Conservation (phyloP, 768 basidiomycete species). For the Pleurotus tuoliensis region DNA sequence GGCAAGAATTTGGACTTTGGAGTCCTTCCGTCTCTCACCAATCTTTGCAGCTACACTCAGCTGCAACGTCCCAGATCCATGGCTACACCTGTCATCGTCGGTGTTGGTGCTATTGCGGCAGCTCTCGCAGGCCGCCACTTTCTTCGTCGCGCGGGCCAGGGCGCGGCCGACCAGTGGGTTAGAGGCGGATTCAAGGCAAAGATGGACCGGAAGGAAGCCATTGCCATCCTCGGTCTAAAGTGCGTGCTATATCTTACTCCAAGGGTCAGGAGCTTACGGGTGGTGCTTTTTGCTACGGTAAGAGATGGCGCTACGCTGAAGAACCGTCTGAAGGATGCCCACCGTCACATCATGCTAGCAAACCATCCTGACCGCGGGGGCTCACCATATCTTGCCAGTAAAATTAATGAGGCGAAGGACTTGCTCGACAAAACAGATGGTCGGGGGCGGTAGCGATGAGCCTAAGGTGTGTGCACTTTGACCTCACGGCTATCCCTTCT, state of each 20-base stretch:
- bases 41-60: too few species aligned
- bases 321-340: slow-evolving; percentile 87
- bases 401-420: slow-evolving; percentile 99
- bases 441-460: slow-evolving; percentile 29
- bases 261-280: too few species aligned
- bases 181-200: slow-evolving; percentile 93
- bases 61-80: slow-evolving; percentile 31
- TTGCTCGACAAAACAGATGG: slow-evolving; percentile 78
- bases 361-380: slow-evolving; percentile 99
- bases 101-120: slow-evolving; percentile 73
- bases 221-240: slow-evolving; percentile 90
- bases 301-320: slow-evolving; percentile 83
- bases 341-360: slow-evolving; percentile 94
- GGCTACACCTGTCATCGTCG: slow-evolving; percentile 77
- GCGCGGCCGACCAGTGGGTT: slow-evolving; percentile 77
- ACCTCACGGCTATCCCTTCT: neutral
- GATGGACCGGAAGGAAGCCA: slow-evolving; percentile 95
- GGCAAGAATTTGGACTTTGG: too few species aligned
- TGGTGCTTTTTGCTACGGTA: neutral
- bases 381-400: slow-evolving; percentile 96
- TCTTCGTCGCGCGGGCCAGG: slow-evolving; percentile 54
- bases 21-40: too few species aligned
- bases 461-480: neutral
- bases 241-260: slow-evolving; percentile 36
- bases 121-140: slow-evolving; percentile 73